A percentile compares a stretch with the other conserved stretches of the same genome.
These are phyloP conservation scores for Venturia oleaginea DNA, from an alignment of 2,329 filamentous ascomycete species.

Conservation along the genomic window DNA sequence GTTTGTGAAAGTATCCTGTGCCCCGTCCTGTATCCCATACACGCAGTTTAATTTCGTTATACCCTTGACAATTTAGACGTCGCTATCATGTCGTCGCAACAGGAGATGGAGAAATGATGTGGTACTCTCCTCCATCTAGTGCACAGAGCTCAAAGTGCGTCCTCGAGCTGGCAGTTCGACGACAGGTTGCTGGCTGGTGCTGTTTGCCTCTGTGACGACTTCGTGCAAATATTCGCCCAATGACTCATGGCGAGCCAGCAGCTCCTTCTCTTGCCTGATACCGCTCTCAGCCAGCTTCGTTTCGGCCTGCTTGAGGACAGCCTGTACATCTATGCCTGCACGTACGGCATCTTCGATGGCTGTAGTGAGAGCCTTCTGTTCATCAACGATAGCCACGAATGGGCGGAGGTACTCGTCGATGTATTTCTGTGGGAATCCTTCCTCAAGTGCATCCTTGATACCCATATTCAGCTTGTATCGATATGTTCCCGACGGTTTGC, in stretches of 20 bases:
- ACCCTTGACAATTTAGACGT: neutral
- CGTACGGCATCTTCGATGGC: conserved; percentile 10
- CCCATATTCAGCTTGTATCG: conserved; percentile 55
- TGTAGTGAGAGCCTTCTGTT: conserved; percentile 3
- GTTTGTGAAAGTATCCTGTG: neutral
- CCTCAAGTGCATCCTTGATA: conserved; percentile 47
- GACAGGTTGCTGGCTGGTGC: conserved; percentile 51
- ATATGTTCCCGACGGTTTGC: conserved; percentile 41
- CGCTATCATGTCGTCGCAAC: neutral
- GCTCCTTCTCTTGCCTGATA: conserved; percentile 3
- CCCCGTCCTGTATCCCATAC: neutral
- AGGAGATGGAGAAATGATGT: neutral
- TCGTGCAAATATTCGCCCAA: conserved; percentile 57
- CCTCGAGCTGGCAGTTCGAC: neutral
- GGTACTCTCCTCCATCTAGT: neutral
- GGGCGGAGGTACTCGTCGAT: conserved; percentile 25
- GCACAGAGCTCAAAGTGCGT: neutral
- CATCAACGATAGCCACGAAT: conserved; percentile 8
- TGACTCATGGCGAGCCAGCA: neutral
- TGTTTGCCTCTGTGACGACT: conserved; percentile 96
- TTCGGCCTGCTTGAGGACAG: conserved; percentile 8
- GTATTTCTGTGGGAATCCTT: conserved; percentile 48
- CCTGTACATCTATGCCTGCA: conserved; percentile 10
- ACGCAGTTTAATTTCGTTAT: neutral
- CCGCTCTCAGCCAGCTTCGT: conserved; percentile 5